Evolutionary conservation across 2,329 filamentous ascomycete species (phyloP).

Genomic region (Conoideocrella luteorostrata): DNA sequence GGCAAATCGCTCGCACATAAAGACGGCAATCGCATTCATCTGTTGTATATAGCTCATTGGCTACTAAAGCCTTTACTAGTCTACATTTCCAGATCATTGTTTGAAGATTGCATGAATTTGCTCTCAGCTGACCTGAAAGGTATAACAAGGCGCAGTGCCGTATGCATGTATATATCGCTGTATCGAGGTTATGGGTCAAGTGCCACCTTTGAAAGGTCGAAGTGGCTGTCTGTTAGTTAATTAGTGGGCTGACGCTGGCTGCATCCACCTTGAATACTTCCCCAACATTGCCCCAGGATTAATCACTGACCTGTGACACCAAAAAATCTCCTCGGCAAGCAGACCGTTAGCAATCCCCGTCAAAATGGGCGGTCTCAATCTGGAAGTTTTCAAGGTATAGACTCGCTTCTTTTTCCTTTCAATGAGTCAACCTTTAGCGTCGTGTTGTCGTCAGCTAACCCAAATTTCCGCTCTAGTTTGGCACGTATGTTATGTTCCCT

Average conservation of each 20-base stretch:
- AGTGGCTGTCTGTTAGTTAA: not conserved
- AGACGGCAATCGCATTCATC: not conserved
- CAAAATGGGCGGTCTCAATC: slow-evolving; percentile 74
- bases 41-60: not conserved
- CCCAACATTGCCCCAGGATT: not conserved
- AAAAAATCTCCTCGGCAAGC: not conserved
- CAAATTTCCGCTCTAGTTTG: slow-evolving; percentile 60
- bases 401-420: too few relatives aligned
- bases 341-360: not conserved
- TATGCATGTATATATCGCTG: slow-evolving; percentile 13
- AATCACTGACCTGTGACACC: not conserved
- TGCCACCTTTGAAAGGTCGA: not conserved
- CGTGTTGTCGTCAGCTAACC: too few relatives aligned
- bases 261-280: not conserved
- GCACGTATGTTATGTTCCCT: slow-evolving; percentile 97
- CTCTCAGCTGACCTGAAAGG: too few relatives aligned
- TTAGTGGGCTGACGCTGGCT: not conserved
- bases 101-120: too few relatives aligned
- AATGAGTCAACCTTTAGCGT: too few relatives aligned
- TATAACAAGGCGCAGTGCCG: too few relatives aligned
- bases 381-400: slow-evolving; percentile 93
- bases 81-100: not conserved
- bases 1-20: not conserved
- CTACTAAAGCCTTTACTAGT: not conserved
- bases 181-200: slow-evolving; percentile 14